phyloP scores from a whole-genome alignment of 2,329 filamentous ascomycete genomes.

The Phoma sp. region DNA sequence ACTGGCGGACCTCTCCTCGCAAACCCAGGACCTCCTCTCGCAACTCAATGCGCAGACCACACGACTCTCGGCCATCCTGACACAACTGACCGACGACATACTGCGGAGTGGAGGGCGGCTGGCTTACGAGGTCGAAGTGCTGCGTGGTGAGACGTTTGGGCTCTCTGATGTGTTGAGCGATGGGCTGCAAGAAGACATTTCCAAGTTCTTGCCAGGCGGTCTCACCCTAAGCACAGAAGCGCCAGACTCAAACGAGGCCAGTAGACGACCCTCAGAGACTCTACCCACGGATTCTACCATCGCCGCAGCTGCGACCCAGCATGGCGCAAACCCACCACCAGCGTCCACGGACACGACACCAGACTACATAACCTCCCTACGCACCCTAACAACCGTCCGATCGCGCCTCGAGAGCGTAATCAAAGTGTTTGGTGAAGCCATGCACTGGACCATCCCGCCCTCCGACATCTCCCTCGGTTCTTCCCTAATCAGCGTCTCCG shows the following conservation, averaged over 20 bases:
- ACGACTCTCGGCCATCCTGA: slow-evolving; percentile 79
- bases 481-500: slow-evolving; percentile 88
- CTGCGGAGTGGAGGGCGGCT: slow-evolving; percentile 85
- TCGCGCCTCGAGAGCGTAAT: slow-evolving; percentile 87
- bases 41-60: slow-evolving; percentile 89
- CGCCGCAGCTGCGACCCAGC: not conserved
- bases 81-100: slow-evolving; percentile 93
- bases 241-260: not conserved
- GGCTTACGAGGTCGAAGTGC: slow-evolving; percentile 91
- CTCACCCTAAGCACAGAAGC: slow-evolving; percentile 24
- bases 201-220: slow-evolving; percentile 70
- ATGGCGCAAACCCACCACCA: not conserved
- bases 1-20: slow-evolving; percentile 78
- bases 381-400: slow-evolving; percentile 82
- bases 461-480: slow-evolving; percentile 85
- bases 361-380: slow-evolving; percentile 75
- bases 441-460: slow-evolving; percentile 92
- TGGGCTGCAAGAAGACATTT: slow-evolving; percentile 73
- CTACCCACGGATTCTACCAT: not conserved
- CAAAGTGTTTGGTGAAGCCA: slow-evolving; percentile 89
- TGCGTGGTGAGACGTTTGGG: slow-evolving; percentile 86
- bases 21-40: slow-evolving; percentile 83
- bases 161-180: slow-evolving; percentile 80
- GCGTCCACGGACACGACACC: slow-evolving; percentile 25
- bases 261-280: not conserved